These are phyloP conservation scores for Prunus yedoensis DNA, from an alignment of 331 rosid species.

Conservation along the genomic window DNA sequence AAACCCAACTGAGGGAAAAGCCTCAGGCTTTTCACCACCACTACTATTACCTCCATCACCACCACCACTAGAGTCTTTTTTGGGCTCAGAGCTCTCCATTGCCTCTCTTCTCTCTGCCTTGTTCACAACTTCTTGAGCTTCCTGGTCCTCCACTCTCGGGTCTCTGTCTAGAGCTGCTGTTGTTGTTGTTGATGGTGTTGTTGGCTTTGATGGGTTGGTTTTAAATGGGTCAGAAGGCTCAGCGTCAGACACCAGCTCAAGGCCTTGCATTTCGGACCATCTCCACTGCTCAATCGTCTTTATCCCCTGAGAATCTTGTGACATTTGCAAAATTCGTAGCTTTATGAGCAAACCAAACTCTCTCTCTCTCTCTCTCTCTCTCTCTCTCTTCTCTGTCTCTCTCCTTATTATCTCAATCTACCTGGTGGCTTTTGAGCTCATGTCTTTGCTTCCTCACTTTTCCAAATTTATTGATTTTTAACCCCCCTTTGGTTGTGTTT, in stretches of 20 bases:
- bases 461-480: conserved; percentile 9
- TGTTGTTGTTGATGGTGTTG: conserved; percentile 14
- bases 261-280: conserved; percentile 99
- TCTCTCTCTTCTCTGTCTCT: background rate
- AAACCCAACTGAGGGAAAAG: conserved; percentile 55
- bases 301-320: conserved; percentile 79
- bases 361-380: conserved; percentile 17
- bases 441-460: conserved; percentile 30
- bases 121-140: background rate
- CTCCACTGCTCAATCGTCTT: conserved; percentile 85
- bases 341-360: conserved; percentile 38
- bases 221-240: conserved; percentile 37
- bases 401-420: conserved; percentile 35
- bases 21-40: conserved; percentile 48
- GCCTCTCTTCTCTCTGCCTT: conserved; percentile 11
- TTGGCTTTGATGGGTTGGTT: conserved; percentile 33
- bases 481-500: conserved; percentile 4
- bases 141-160: conserved; percentile 14
- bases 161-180: conserved; percentile 7
- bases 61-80: conserved; percentile 33
- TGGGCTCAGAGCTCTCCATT: conserved; percentile 48
- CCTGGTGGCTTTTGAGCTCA: conserved; percentile 52
- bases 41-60: conserved; percentile 15
- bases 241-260: conserved; percentile 59
- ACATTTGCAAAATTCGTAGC: conserved; percentile 68